Conservation (phyloP, 2,329 filamentous ascomycete genomes). For the Colletotrichum sp. region DNA sequence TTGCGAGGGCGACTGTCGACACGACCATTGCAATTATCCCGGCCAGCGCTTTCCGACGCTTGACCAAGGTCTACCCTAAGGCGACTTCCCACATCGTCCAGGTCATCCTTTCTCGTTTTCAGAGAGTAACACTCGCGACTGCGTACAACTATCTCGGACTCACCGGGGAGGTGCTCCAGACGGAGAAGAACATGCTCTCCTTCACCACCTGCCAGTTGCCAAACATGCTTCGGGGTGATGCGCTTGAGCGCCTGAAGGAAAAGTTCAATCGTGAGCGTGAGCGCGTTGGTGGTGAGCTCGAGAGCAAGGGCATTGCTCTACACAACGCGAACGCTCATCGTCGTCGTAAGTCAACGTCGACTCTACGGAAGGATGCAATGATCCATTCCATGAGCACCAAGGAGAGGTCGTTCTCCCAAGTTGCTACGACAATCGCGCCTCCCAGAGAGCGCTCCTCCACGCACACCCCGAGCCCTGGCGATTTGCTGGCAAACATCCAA, state of each 20-base stretch:
- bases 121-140: constrained; percentile 92
- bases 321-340: constrained; percentile 77
- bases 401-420: constrained; percentile 48
- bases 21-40: constrained; percentile 99
- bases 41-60: constrained; percentile 88
- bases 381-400: constrained; percentile 66
- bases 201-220: constrained; percentile 92
- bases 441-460: constrained; percentile 46
- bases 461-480: constrained; percentile 71
- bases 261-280: constrained; percentile 90
- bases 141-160: constrained; percentile 94
- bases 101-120: constrained; percentile 92
- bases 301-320: constrained; percentile 90
- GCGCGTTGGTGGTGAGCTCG: constrained; percentile 79
- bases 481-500: constrained; percentile 81
- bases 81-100: constrained; percentile 97
- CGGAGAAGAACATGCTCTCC: constrained; percentile 91
- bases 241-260: constrained; percentile 84
- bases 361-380: constrained; percentile 79
- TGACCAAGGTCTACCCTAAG: constrained; percentile 94
- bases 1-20: constrained; percentile 93
- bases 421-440: constrained; percentile 43
- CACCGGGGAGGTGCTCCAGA: constrained; percentile 88
- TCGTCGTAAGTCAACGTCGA: constrained; percentile 74
- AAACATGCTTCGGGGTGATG: constrained; percentile 84